Evolutionary conservation across 352 stramenopile species (phyloP).

Genomic region (Pythium guiyangense): DNA sequence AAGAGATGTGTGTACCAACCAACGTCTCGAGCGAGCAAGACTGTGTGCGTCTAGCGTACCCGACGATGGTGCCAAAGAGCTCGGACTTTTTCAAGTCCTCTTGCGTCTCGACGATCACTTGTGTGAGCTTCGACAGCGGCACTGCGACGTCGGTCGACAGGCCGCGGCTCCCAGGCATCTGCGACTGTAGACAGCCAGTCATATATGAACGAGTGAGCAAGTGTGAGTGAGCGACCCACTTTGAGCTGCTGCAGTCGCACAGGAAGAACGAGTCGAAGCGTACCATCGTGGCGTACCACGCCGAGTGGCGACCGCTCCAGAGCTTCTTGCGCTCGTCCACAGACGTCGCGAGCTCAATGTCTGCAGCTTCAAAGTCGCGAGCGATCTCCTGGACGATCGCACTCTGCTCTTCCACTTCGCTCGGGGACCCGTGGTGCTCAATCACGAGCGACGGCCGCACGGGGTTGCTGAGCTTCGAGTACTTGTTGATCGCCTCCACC

Average conservation of each 20-base stretch:
- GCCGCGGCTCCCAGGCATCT: conserved; percentile 77
- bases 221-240: conserved; percentile 1
- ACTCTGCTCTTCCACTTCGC: conserved; percentile 87
- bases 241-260: no score
- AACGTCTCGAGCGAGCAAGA: no score
- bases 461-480: conserved; percentile 74
- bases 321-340: conserved; percentile 79
- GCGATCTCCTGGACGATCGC: conserved; percentile 81
- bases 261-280: conserved; percentile 2
- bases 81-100: conserved; percentile 83
- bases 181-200: conserved; percentile 29
- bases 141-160: conserved; percentile 96
- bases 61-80: conserved; percentile 92
- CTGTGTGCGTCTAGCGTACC: conserved; percentile 29
- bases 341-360: conserved; percentile 74
- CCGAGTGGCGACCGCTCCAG: conserved; percentile 78
- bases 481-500: conserved; percentile 81
- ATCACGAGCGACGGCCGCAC: conserved; percentile 92
- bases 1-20: no score
- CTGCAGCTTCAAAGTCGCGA: conserved; percentile 74
- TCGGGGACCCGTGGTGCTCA: conserved; percentile 87
- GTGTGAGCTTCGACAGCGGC: conserved; percentile 91
- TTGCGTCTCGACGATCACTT: conserved; percentile 93
- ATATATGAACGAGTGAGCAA: background rate
- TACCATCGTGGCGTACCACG: conserved; percentile 85